Base-by-base conservation (phyloP, 2,329 filamentous ascomycete species). In the Onygenales sp. region DNA sequence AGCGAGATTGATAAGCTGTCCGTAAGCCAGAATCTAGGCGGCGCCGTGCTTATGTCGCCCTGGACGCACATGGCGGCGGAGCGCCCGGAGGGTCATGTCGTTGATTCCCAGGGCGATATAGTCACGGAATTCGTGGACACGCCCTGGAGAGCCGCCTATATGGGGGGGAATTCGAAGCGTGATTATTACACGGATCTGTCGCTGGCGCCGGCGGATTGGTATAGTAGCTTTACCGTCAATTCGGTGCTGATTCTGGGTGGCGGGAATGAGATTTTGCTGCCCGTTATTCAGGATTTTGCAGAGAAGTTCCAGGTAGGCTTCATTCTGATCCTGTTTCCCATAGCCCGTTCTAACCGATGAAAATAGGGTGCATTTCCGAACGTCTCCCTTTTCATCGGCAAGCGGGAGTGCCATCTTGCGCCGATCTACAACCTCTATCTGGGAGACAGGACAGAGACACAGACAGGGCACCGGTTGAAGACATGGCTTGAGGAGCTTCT, bases 141-240 rank as follows among this genome's bases (percentile, higher is more conserved):
- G 2, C 63, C 64, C 3, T 83, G 78, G 78, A 65, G 70, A 3
- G 47, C 52, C 3, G 65, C 71, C 2, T 82, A 78, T 61, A 63
- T 80, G 5, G 70, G 65, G 5, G 70, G 65, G 45, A 60, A 63
- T n/a, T 58, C 56, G 36, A 48, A 50, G 11, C 58, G 59, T 1
- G 76, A 80, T 61, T 64, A 66, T 33, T 84, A 82, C 65, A 79
- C 69, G 56, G 75, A 82, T 61, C 73, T 80, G 0, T 61, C 66
- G 7, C 59, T 59, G 5, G 80, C 78, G 0, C 67, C 73, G 2
- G 52, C 65, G 8, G 68, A 70, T 7, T 83, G 80, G 79, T 84
- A 80, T 75, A 63, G 66, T 36, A 73, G 68, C 13, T 66, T 75
- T 1, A 68, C 72, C 8, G 71, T 78, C 7, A 67, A 72, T 51